Conservation (phyloP, 1,139 yeast genomes). For the Candida mesenterica region DNA sequence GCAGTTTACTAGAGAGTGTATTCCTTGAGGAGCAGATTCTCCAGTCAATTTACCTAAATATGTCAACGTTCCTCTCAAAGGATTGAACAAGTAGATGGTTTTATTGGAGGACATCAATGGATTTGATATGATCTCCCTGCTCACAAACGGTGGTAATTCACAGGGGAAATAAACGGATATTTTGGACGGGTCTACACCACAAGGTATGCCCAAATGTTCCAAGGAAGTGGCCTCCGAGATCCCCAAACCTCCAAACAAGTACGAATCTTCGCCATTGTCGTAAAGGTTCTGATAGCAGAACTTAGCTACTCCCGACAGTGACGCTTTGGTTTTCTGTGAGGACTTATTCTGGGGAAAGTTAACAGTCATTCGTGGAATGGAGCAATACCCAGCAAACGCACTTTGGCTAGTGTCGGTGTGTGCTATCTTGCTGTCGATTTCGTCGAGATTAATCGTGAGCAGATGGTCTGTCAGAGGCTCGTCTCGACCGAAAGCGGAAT, state of each 20-base stretch:
- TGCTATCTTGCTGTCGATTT: conserved; percentile 12
- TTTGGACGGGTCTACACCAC: conserved; percentile 25
- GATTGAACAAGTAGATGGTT: conserved; percentile 29
- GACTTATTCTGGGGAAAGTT: conserved; percentile 28
- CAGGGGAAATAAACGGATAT: conserved; percentile 41
- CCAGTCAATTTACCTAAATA: conserved; percentile 26
- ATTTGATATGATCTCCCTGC: conserved; percentile 31
- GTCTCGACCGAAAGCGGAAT: conserved; percentile 6
- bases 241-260: conserved; percentile 40
- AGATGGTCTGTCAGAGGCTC: background rate
- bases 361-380: conserved; percentile 29
- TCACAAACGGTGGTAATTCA: conserved; percentile 42
- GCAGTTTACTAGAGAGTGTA: conserved; percentile 30
- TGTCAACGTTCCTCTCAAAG: conserved; percentile 34
- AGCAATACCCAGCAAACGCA: conserved; percentile 31
- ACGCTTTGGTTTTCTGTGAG: conserved; percentile 22
- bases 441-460: background rate
- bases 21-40: conserved; percentile 27
- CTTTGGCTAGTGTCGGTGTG: conserved; percentile 17
- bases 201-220: conserved; percentile 36
- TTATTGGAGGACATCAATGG: conserved; percentile 35
- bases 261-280: conserved; percentile 32
- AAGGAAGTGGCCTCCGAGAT: conserved; percentile 21
- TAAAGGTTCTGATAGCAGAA: conserved; percentile 36
- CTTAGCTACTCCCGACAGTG: too few relatives aligned